These are phyloP conservation scores for Exophiala phaeomuriformis DNA, from an alignment of 2,329 filamentous ascomycete genomes.

Conservation along the genomic window DNA sequence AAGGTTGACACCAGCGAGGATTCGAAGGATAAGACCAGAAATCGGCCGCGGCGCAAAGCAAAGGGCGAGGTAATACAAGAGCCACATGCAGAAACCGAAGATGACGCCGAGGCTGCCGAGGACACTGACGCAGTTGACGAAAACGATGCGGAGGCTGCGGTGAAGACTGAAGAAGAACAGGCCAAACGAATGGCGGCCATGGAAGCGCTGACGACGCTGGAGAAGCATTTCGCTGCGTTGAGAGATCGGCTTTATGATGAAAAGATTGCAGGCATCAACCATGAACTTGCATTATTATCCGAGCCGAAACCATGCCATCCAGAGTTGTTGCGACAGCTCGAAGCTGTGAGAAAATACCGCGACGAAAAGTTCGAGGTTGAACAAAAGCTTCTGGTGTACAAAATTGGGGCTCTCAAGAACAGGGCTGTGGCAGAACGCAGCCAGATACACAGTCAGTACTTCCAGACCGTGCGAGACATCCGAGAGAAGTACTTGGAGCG, in stretches of 20 bases:
- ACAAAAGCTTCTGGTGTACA: constrained; percentile 64
- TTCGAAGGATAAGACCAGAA: constrained; percentile 41
- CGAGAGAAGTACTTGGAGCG: constrained; percentile 72
- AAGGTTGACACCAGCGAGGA: constrained; percentile 61
- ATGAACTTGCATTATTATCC: constrained; percentile 54
- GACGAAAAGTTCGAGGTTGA: constrained; percentile 74
- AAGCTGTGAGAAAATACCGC: constrained; percentile 73
- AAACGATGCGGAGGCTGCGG: constrained; percentile 37
- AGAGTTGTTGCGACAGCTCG: constrained; percentile 83
- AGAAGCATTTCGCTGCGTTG: constrained; percentile 81
- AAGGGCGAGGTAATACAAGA: constrained; percentile 35
- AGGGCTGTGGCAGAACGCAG: constrained; percentile 73
- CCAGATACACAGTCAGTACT: constrained; percentile 84
- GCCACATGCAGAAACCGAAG: constrained; percentile 42
- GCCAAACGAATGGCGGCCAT: constrained; percentile 72
- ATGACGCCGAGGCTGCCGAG: constrained; percentile 44
- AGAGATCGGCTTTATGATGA: constrained; percentile 79
- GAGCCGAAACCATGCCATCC: constrained; percentile 65
- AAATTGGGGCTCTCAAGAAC: constrained; percentile 63
- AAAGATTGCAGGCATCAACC: constrained; percentile 70
- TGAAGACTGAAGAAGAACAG: constrained; percentile 50
- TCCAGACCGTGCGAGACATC: constrained; percentile 74
- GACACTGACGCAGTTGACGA: constrained; percentile 40
- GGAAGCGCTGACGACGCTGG: constrained; percentile 70
- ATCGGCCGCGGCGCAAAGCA: constrained; percentile 35